Percentiles rank a stretch among this genome's conserved stretches.
Conservation (phyloP, 352 stramenopile species). For the Detonula confervacea region DNA sequence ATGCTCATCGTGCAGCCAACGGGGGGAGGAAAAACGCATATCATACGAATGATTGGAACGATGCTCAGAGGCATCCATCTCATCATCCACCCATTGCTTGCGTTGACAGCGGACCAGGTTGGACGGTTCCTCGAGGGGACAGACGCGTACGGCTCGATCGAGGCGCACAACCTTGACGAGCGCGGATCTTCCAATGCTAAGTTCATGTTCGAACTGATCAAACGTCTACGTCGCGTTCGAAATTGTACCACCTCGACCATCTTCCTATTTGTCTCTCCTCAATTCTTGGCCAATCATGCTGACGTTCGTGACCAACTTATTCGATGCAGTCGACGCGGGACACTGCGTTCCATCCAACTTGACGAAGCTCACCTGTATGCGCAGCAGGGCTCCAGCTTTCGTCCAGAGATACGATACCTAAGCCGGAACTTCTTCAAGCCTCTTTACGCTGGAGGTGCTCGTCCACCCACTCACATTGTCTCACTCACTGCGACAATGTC, state of each 20-base stretch:
- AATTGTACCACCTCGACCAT: neutral
- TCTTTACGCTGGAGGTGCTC: neutral
- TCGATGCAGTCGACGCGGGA: neutral
- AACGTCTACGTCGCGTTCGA: neutral
- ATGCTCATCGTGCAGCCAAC: neutral
- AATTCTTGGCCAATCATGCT: neutral
- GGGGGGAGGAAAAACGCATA: neutral
- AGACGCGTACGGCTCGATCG: neutral
- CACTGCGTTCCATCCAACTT: neutral
- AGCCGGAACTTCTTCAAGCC: neutral
- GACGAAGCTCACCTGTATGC: constrained; percentile 6
- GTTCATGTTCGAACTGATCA: neutral
- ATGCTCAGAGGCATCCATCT: neutral
- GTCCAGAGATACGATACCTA: neutral
- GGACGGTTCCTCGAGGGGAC: neutral
- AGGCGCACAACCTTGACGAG: constrained; percentile 2
- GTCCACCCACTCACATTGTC: neutral
- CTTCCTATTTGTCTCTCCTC: constrained; percentile 6
- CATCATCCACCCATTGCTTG: constrained; percentile 4
- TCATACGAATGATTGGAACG: constrained; percentile 6
- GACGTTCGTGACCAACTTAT: neutral
- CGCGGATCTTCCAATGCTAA: neutral
- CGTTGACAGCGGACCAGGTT: constrained; percentile 1
- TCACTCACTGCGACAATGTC: neutral
- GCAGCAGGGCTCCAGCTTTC: neutral